Conservation (phyloP, 352 stramenopile genomes). For the Globisporangium radiosum region DNA sequence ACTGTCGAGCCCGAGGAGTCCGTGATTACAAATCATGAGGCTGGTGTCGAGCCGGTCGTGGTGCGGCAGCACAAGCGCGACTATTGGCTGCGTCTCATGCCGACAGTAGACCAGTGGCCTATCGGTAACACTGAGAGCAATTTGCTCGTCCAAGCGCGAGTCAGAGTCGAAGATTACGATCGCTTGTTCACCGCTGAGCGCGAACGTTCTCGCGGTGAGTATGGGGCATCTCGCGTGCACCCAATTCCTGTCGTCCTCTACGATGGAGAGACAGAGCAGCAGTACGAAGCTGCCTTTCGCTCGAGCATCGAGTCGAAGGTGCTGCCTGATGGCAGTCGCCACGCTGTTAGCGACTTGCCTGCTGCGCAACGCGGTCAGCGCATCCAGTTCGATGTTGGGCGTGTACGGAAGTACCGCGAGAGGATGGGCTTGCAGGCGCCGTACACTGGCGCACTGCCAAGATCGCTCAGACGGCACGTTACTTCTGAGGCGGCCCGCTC, state of each 20-base stretch:
- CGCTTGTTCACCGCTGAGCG: neutral
- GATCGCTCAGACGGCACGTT: too few relatives aligned
- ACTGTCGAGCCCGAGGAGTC: neutral
- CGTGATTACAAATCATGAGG: neutral
- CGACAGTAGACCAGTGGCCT: neutral
- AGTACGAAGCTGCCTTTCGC: neutral
- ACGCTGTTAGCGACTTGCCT: too few relatives aligned
- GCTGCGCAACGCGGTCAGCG: slow-evolving; percentile 12
- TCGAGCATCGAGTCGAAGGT: neutral
- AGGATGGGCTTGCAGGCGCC: too few relatives aligned
- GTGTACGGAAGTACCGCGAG: neutral
- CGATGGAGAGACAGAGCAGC: neutral
- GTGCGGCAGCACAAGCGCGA: neutral
- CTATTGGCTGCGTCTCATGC: neutral
- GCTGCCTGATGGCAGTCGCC: too few relatives aligned
- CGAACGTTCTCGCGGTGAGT: neutral
- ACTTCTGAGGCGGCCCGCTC: neutral
- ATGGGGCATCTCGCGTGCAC: neutral
- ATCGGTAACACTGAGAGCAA: neutral
- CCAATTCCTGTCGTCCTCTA: neutral
- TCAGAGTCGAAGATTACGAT: neutral
- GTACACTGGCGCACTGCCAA: too few relatives aligned
- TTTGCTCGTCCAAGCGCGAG: neutral
- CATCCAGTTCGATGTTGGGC: neutral
- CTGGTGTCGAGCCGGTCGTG: neutral